Evolutionary conservation across 31 red algal species (phyloP), one percentile per base, ranked within the genome.

Genomic region (Endocladia muricata): DNA sequence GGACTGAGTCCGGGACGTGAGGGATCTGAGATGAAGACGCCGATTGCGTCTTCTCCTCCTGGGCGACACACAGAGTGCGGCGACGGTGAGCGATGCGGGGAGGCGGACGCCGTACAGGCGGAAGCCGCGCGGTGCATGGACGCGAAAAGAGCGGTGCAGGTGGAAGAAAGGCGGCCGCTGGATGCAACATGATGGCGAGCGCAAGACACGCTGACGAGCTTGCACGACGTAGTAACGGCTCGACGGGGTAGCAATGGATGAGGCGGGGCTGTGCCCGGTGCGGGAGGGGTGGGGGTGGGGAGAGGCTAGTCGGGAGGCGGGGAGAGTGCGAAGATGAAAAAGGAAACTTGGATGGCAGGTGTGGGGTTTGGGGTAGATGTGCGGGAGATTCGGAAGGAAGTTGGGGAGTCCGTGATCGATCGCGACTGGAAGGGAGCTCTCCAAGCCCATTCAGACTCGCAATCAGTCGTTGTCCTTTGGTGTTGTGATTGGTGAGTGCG

Each of bases 131-230:
- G 67, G 67, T 17, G 55, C 25, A 58, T 6, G 55, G 6, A 13
- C 4, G 55, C 25, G 30, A 11, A 28, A 28, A 28, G 30, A 54
- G 29, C 5, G 82, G 42, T 23, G 57, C 6, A 0, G 42, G 29
- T 43, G 30, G 70, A 37, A 77, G 69, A 47, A 74, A 74, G 60
- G 71, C 59, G 1, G 82, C 71, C 40, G 60, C 37, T 17, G 32
- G 68, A 30, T 13, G 4, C 11, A 23, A 38, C 65, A 74, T 72
- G 68, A 47, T 72, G 23, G 77, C 34, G 4, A 21, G 65, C 34
- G n/a, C n/a, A n/a, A n/a, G n/a, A n/a, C n/a, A n/a, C n/a, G n/a
- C n/a, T n/a, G n/a, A n/a, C n/a, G n/a, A n/a, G n/a, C n/a, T n/a
- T n/a, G n/a, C n/a, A n/a, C n/a, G n/a, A n/a, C n/a, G n/a, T 79